phyloP scores from a whole-genome alignment of 805 yeast species.

The Saccharomycopsis fodiens region DNA sequence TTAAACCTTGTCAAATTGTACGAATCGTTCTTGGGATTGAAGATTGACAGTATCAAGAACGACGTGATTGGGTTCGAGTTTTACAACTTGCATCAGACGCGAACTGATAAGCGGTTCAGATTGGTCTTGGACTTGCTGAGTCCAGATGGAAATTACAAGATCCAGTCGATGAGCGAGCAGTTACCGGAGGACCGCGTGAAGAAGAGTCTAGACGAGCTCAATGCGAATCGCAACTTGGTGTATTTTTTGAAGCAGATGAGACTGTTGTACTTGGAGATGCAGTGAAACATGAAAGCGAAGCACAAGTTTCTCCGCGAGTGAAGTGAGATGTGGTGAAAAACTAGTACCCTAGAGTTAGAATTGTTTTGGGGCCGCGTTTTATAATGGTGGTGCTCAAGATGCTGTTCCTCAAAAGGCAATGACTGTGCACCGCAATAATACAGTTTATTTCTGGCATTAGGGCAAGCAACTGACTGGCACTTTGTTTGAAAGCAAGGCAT shows the following conservation, averaged over 20 bases:
- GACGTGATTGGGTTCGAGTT: conserved; percentile 18
- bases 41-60: conserved; percentile 15
- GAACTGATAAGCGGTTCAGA: conserved; percentile 4
- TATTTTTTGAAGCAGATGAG: conserved; percentile 16
- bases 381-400: too few relatives aligned
- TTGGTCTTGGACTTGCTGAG: conserved; percentile 17
- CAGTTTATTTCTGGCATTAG: too few relatives aligned
- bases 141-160: conserved; percentile 8
- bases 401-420: too few relatives aligned
- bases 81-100: conserved; percentile 13
- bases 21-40: conserved; percentile 19
- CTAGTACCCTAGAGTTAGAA: background rate
- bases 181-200: conserved; percentile 8
- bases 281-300: background rate
- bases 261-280: conserved; percentile 4
- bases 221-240: conserved; percentile 10
- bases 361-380: too few relatives aligned
- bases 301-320: too few relatives aligned
- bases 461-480: too few relatives aligned
- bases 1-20: conserved; percentile 14
- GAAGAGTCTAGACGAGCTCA: conserved; percentile 4
- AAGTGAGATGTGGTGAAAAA: too few relatives aligned
- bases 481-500: too few relatives aligned
- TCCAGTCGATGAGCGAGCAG: conserved; percentile 4
- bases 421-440: too few relatives aligned